Evolutionary conservation across 768 basidiomycete species (phyloP).

Genomic region (Amanita rimosa): DNA sequence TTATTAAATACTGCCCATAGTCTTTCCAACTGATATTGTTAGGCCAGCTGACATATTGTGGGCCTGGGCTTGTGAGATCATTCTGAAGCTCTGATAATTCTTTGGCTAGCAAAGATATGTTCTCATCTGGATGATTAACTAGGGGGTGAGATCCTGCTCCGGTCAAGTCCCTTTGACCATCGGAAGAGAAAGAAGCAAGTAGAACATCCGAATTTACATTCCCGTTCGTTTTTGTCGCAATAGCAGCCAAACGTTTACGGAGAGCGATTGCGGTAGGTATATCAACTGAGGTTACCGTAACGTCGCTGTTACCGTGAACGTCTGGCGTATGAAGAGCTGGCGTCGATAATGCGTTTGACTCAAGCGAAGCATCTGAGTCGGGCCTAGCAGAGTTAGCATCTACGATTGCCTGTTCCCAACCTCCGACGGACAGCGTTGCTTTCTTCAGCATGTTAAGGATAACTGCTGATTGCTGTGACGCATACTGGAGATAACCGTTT

Average conservation of each 20-base stretch:
- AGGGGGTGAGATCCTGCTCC: conserved; percentile 31
- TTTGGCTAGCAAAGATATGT: conserved; percentile 58
- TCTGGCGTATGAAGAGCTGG: conserved; percentile 30
- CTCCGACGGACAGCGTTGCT: conserved; percentile 42
- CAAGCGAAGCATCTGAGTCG: conserved; percentile 22
- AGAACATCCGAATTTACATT: conserved; percentile 8
- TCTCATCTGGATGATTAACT: conserved; percentile 51
- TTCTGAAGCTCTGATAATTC: conserved; percentile 67
- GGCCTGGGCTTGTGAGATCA: conserved; percentile 68
- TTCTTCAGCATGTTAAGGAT: conserved; percentile 33
- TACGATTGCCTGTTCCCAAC: conserved; percentile 51
- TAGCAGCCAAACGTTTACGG: conserved; percentile 42
- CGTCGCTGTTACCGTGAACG: conserved; percentile 33
- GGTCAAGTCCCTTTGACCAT: conserved; percentile 9
- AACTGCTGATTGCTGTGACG: conserved; percentile 32
- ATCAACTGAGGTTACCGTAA: conserved; percentile 43
- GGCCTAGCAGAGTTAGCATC: conserved; percentile 35
- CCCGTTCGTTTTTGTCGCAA: conserved; percentile 19
- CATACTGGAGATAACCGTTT: conserved; percentile 71
- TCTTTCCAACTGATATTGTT: conserved; percentile 73
- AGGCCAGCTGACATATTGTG: conserved; percentile 64
- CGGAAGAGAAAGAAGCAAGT: conserved; percentile 1
- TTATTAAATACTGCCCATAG: conserved; percentile 77
- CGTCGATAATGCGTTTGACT: conserved; percentile 11
- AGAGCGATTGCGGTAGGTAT: conserved; percentile 38